phyloP scores from a whole-genome alignment of 2,329 filamentous ascomycete genomes.

The Venturia oleaginea region DNA sequence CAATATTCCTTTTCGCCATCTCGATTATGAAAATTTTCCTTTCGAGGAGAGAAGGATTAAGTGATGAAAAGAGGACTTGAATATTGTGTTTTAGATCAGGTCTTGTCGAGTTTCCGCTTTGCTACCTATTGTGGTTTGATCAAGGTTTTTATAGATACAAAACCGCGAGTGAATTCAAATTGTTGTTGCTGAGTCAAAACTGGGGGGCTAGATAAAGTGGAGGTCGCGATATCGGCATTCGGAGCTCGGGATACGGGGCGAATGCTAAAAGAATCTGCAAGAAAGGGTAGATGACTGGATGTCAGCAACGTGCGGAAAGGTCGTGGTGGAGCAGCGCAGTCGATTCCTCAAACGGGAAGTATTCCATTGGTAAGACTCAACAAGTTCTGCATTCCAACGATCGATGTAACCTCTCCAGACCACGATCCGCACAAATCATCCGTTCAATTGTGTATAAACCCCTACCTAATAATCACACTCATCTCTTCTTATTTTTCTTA shows the following conservation, averaged over 20 bases:
- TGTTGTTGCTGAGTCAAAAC: not conserved
- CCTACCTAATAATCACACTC: not conserved
- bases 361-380: not conserved
- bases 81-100: too few species aligned
- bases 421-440: not conserved
- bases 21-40: too few species aligned
- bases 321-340: not conserved
- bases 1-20: not conserved
- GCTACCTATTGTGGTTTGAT: too few species aligned
- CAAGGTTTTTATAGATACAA: too few species aligned
- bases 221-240: not conserved
- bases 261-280: too few species aligned
- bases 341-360: not conserved
- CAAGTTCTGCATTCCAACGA: too few species aligned
- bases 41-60: too few species aligned
- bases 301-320: not conserved
- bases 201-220: not conserved
- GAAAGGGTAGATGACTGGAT: not conserved
- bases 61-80: too few species aligned
- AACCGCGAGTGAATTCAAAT: too few species aligned
- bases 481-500: conserved; percentile 37
- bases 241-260: not conserved
- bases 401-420: too few species aligned
- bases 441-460: not conserved
- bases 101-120: too few species aligned